Percentiles rank a stretch among this genome's conserved stretches.
phyloP scores from a whole-genome alignment of 2,329 filamentous ascomycete species.

The Hypomyces rosellus region DNA sequence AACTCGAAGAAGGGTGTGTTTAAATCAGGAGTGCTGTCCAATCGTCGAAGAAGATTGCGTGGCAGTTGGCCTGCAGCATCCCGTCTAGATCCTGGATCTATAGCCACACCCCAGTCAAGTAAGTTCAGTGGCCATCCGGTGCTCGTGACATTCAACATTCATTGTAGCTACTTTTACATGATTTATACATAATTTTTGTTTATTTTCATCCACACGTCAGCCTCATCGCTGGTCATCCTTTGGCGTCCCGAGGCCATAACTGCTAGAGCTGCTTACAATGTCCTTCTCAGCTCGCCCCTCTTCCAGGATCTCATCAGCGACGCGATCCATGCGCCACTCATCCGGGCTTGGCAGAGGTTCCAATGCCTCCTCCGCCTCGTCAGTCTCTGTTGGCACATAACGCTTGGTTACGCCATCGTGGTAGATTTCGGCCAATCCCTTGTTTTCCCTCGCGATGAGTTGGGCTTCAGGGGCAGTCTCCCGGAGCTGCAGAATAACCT shows the following conservation, averaged over 20 bases:
- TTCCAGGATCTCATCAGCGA: slow-evolving; percentile 24
- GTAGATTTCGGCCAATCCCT: slow-evolving; percentile 30
- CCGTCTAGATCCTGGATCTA: too few relatives aligned
- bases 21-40: too few relatives aligned
- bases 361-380: not conserved
- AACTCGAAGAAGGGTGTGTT: too few relatives aligned
- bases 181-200: slow-evolving; percentile 9
- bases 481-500: slow-evolving; percentile 37
- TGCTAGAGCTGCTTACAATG: slow-evolving; percentile 29
- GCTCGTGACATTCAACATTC: not conserved
- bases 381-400: slow-evolving; percentile 7
- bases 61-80: too few relatives aligned
- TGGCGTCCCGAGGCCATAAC: slow-evolving; percentile 29
- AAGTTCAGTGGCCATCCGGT: too few relatives aligned
- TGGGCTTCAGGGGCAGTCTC: slow-evolving; percentile 33
- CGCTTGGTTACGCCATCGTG: slow-evolving; percentile 19
- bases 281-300: slow-evolving; percentile 49
- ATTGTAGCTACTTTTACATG: slow-evolving; percentile 12
- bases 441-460: slow-evolving; percentile 41
- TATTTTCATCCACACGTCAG: not conserved
- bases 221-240: slow-evolving; percentile 16
- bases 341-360: slow-evolving; percentile 8
- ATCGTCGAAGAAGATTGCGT: too few relatives aligned
- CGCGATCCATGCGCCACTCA: slow-evolving; percentile 17
- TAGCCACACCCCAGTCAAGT: too few relatives aligned